Base-by-base conservation (phyloP, 176 grass and related monocot genomes). In the Areca catechu region DNA sequence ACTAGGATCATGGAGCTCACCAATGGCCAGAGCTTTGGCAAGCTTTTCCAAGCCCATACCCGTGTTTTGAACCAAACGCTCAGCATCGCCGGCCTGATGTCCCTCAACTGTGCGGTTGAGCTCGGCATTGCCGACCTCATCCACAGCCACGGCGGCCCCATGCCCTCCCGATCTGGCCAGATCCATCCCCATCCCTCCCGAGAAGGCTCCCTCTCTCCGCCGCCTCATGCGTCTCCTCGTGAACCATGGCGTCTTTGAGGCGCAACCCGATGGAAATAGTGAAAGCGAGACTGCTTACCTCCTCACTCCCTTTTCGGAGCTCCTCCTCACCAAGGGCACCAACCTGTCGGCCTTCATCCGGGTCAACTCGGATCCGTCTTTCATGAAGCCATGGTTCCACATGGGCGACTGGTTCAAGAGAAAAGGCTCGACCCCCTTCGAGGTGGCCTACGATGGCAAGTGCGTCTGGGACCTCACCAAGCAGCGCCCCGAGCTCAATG, bases 391-490 rank as follows among this genome's bases (percentile, higher is more conserved):
- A 24, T 71, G 51, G 20, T 24, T 53, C 15, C 21, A 10, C 20
- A 55, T 83, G 16, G 53, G 48, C 1, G 16, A 62, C 1, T 85
- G 82, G 75, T 61, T 83, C 58, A 54, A 62, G 48, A 56, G 15
- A 20, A 80, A 29, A 16, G 24, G 51, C 12, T 49, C 22, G 14
- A 50, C 30, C 19, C 14, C 56, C 16, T 81, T 65, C 10, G 17
- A 63, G 52, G 55, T 54, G 58, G 57, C 58, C 0, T 55, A 75
- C 3, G 71, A 57, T 25, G 21, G 23, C 53, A 63, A 24, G n/a
- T 37, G 74, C 12, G 9, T 71, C 5, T 88, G 71, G 61, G 52
- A 72, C 17, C 2, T 79, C 60, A 50, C 79, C 17, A 25, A 19
- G 20, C 7, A 20, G 16, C 1, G 60, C 28, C 12, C 75, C 0